Percentiles rank a stretch among this genome's conserved stretches.
Conservation (phyloP, 495 filamentous ascomycete genomes). For the Letharia columbiana region DNA sequence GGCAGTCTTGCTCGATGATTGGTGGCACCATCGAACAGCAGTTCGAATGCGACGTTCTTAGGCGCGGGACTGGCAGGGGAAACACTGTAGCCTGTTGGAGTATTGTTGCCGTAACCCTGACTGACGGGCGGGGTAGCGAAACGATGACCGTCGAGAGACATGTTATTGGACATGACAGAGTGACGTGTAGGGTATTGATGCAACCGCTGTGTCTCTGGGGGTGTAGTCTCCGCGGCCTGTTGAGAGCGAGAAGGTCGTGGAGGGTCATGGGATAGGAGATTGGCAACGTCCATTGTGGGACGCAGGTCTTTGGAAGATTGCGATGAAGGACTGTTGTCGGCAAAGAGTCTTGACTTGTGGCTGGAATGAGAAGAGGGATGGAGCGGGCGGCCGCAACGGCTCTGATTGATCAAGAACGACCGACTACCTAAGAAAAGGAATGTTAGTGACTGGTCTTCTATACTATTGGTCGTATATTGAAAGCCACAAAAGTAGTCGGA, state of each 20-base stretch:
- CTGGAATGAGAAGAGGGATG: slow-evolving; percentile 1
- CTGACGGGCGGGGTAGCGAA: slow-evolving; percentile 22
- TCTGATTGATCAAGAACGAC: not conserved
- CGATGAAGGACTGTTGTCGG: not conserved
- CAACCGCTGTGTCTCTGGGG: slow-evolving; percentile 35
- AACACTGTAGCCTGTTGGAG: slow-evolving; percentile 34
- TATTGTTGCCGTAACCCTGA: slow-evolving; percentile 17
- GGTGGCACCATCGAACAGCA: slow-evolving; percentile 65
- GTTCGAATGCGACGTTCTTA: slow-evolving; percentile 79
- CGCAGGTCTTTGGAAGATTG: not conserved
- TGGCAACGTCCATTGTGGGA: slow-evolving; percentile 36
- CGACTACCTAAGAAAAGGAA: not conserved
- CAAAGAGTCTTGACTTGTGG: not conserved
- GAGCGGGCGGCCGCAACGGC: not conserved
- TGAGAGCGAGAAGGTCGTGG: slow-evolving; percentile 18
- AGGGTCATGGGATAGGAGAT: slow-evolving; percentile 33
- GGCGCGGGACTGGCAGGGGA: slow-evolving; percentile 48
- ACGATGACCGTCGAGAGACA: slow-evolving; percentile 20
- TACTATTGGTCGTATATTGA: not conserved
- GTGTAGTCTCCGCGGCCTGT: slow-evolving; percentile 35
- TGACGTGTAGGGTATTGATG: slow-evolving; percentile 37
- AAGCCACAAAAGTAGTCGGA: not conserved
- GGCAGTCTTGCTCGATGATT: slow-evolving; percentile 72
- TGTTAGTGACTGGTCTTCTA: not conserved
- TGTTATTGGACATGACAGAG: slow-evolving; percentile 29